phyloP scores from a whole-genome alignment of 768 basidiomycete species.

The Phlebiopsis gigantea region DNA sequence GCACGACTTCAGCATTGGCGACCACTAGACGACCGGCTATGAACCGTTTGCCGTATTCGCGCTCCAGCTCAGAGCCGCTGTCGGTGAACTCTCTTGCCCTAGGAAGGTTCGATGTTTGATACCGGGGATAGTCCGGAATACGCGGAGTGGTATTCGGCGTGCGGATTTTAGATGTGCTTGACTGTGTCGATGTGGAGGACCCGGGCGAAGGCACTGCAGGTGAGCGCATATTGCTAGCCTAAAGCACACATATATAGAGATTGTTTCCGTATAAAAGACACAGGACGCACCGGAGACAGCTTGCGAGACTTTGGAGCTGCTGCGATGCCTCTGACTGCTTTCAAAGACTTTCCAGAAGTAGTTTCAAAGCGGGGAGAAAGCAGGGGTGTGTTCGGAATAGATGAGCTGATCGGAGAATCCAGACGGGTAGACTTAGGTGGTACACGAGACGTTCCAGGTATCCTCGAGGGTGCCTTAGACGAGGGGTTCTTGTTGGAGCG shows the following conservation, averaged over 20 bases:
- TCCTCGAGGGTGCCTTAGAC: background rate
- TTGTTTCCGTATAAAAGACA: too few relatives aligned
- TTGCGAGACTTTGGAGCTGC: background rate
- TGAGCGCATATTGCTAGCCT: constrained; percentile 5
- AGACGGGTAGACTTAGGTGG: constrained; percentile 8
- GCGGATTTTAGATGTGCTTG: background rate
- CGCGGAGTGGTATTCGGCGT: background rate
- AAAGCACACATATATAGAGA: background rate
- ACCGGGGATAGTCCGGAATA: background rate
- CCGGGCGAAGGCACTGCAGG: background rate
- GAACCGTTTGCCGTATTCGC: constrained; percentile 9
- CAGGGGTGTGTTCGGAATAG: background rate
- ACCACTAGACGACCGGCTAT: constrained; percentile 19
- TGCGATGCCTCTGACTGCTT: background rate
- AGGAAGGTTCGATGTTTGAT: background rate
- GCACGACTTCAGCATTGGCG: constrained; percentile 20
- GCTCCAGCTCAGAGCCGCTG: constrained; percentile 21
- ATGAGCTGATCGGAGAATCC: background rate
- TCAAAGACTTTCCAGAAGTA: background rate
- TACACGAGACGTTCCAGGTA: background rate
- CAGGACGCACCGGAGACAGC: background rate
- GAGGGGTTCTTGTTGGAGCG: background rate
- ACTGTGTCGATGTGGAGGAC: background rate
- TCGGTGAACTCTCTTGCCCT: constrained; percentile 5
- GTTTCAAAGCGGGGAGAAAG: background rate